A percentile compares a stretch with the other conserved stretches of the same genome.
These are phyloP conservation scores for Irpex rosettiformis DNA, from an alignment of 1,284 basidiomycete genomes.

Conservation along the genomic window DNA sequence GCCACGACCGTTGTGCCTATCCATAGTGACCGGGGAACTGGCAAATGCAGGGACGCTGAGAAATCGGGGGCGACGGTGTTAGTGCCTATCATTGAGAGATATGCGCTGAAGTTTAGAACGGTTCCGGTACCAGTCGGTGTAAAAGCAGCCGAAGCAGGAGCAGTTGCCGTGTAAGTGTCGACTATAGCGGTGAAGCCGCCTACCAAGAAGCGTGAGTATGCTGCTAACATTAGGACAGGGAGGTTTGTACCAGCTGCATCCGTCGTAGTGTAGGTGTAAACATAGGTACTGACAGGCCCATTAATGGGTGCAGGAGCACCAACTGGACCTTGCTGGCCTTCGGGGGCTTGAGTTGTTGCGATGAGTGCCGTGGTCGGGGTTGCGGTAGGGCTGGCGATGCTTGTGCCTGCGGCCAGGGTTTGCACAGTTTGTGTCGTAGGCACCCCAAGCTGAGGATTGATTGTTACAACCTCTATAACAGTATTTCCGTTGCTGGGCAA, in stretches of 20 bases:
- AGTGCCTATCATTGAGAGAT: conserved; percentile 42
- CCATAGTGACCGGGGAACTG: background rate
- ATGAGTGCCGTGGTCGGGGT: conserved; percentile 24
- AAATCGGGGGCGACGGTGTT: conserved; percentile 28
- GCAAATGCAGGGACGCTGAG: background rate
- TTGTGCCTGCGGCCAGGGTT: conserved; percentile 5
- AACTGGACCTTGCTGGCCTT: conserved; percentile 50
- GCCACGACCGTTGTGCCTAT: conserved; percentile 14
- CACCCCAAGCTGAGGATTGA: conserved; percentile 36
- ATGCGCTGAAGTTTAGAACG: conserved; percentile 50
- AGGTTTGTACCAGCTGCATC: conserved; percentile 43
- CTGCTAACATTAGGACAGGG: background rate
- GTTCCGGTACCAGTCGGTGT: conserved; percentile 42
- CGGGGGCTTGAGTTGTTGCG: conserved; percentile 21
- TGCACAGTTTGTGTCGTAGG: conserved; percentile 47
- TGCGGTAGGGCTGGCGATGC: conserved; percentile 9
- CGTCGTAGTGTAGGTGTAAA: conserved; percentile 59
- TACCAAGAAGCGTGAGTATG: conserved; percentile 5
- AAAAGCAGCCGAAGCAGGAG: conserved; percentile 37
- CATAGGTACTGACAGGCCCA: conserved; percentile 40
- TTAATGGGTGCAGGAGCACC: conserved; percentile 46
- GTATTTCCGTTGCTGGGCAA: conserved; percentile 45
- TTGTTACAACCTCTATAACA: conserved; percentile 49
- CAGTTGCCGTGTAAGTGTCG: conserved; percentile 58
- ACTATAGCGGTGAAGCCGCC: conserved; percentile 36